Conservation (phyloP, 2,329 filamentous ascomycete species). For the Cadophora sp. region DNA sequence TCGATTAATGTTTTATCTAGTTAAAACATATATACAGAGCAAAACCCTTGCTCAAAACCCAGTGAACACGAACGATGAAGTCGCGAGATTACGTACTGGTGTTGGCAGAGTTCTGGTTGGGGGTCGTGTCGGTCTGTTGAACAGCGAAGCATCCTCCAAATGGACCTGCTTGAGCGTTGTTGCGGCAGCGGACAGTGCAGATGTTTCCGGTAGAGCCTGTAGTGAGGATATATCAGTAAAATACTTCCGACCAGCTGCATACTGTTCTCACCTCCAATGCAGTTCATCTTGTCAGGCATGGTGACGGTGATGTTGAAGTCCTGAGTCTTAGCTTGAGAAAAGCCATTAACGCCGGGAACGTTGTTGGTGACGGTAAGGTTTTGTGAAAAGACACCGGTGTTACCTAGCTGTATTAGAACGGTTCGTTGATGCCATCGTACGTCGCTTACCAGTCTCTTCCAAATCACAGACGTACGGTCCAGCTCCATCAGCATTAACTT, state of each 20-base stretch:
- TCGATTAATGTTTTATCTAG: constrained; percentile 13
- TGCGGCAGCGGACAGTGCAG: constrained; percentile 65
- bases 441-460: constrained; percentile 53
- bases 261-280: constrained; percentile 55
- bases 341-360: constrained; percentile 62
- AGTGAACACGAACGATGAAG: background rate
- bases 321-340: constrained; percentile 61
- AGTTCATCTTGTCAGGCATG: constrained; percentile 57
- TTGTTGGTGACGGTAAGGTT: constrained; percentile 63
- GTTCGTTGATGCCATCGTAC: background rate
- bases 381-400: constrained; percentile 52
- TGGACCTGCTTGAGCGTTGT: constrained; percentile 61
- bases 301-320: constrained; percentile 63
- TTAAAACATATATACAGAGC: background rate
- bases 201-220: constrained; percentile 61
- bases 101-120: constrained; percentile 52
- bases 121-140: constrained; percentile 56
- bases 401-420: constrained; percentile 25
- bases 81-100: constrained; percentile 32
- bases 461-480: constrained; percentile 62
- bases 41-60: constrained; percentile 38
- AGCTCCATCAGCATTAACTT: constrained; percentile 60
- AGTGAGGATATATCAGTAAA: background rate
- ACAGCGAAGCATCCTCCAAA: constrained; percentile 65
- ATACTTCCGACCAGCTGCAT: no score